A percentile compares a stretch with the other conserved stretches of the same genome.
Evolutionary conservation across 306 rosid genomes (phyloP).

Genomic region (Argentina anserina): DNA sequence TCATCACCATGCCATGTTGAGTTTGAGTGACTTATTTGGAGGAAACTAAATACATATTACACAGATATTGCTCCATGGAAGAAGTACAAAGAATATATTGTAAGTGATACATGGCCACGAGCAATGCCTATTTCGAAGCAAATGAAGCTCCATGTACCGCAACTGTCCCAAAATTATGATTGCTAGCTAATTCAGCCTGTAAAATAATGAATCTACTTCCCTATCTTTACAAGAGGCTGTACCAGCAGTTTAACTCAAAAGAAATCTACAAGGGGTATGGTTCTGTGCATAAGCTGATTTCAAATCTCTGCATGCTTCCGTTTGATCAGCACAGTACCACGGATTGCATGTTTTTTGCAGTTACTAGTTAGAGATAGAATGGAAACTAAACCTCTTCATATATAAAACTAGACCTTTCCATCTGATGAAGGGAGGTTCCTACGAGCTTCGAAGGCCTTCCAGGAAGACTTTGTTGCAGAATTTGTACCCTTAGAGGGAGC

Average conservation of each 20-base stretch:
- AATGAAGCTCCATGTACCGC: conserved; percentile 1
- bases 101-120: background rate
- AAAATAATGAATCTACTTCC: conserved; percentile 24
- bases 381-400: background rate
- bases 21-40: background rate
- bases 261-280: conserved; percentile 32
- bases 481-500: conserved; percentile 85
- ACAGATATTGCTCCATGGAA: background rate
- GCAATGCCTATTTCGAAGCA: background rate
- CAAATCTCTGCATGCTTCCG: conserved; percentile 24
- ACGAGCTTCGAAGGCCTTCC: conserved; percentile 30
- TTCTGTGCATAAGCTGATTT: conserved; percentile 18
- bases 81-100: conserved; percentile 4
- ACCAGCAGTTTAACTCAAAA: conserved; percentile 25
- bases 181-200: conserved; percentile 19
- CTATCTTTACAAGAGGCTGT: conserved; percentile 37
- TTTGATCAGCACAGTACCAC: conserved; percentile 18
- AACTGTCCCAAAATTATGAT: conserved; percentile 22
- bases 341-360: conserved; percentile 23
- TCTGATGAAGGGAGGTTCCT: conserved; percentile 37
- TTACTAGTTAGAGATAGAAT: conserved; percentile 9
- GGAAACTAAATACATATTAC: background rate
- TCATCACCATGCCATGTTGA: background rate
- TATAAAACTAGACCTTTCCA: conserved; percentile 46
- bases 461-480: conserved; percentile 39